Evolutionary conservation across 164 flowering plant genomes (phyloP).

Genomic region (Annona cherimola): DNA sequence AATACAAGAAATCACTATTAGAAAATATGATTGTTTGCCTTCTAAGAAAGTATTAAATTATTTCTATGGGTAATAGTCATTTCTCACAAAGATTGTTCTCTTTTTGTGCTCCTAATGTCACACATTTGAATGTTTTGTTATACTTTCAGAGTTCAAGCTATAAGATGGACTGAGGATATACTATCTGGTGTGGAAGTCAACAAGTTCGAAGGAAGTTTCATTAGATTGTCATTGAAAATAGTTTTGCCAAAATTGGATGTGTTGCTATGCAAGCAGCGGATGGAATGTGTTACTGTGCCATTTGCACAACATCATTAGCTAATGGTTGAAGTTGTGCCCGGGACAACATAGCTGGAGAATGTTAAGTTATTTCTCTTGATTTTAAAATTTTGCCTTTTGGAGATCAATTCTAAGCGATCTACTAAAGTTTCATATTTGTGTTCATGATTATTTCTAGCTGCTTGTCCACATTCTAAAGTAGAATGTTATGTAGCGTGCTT

Average conservation of each 20-base stretch:
- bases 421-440: background rate
- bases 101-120: background rate
- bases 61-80: background rate
- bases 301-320: conserved; percentile 60
- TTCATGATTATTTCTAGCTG: background rate
- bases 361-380: conserved; percentile 45
- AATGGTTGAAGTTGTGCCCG: conserved; percentile 49
- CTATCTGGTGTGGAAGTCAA: conserved; percentile 55
- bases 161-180: conserved; percentile 51
- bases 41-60: background rate
- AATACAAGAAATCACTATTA: too few relatives aligned
- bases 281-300: conserved; percentile 37
- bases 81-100: background rate
- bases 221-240: conserved; percentile 62
- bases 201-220: conserved; percentile 53
- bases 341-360: conserved; percentile 48
- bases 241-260: conserved; percentile 43
- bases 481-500: background rate
- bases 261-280: conserved; percentile 23
- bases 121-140: background rate
- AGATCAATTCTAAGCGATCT: background rate
- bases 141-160: conserved; percentile 44
- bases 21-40: too few relatives aligned
- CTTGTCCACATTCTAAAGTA: background rate
- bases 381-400: background rate